Evolutionary conservation across 1,284 basidiomycete species (phyloP), one percentile per base, ranked within the genome.

Genomic region (Ceratobasidium sp.): DNA sequence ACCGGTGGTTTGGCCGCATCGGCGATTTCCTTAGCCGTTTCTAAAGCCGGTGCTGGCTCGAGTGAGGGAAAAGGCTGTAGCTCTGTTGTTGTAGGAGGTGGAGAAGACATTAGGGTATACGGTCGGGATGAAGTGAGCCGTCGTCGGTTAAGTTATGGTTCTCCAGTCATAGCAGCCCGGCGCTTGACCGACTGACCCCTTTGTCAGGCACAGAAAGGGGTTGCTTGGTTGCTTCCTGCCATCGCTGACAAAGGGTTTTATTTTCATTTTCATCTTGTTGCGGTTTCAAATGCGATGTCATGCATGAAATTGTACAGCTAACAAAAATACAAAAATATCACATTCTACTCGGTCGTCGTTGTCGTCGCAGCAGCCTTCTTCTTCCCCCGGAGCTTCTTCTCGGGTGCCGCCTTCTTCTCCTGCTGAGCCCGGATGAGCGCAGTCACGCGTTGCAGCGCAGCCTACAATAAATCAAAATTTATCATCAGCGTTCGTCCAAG

Each of bases 391-490:
- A 86, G 80, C 89, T 95, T 96, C 89, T 90, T 92, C 78, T 91
- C 87, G 84, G 91, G 93, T 81, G 87, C 84, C 53, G 91, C 86
- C 88, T 94, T 95, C 83, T 80, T 81, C 86, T 92, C 92, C 85
- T 90, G 91, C 87, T 94, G 91, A 79, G 92, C 87, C 63, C 88
- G 89, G 80, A 92, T 82, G 81, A 96, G 88, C 77, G 94, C 93
- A 82, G 94, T 95, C 75, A 92, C 90, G 81, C 95, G 94, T 80
- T 93, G 94, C 78, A 97, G 89, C 81, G 92, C 90, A 82, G 92
- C 93, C 95, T 96, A 83, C 71, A 63, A 67, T 61, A 73, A 2
- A n/a, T 23, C 69, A 76, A 28, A 63, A 81, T 84, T 88, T 78
- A 87, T 85, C 78, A 80, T 80, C 46, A 71, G 40, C 28, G 15